Base-by-base conservation (phyloP, 1,284 basidiomycete species). In the Peniophora sp. region DNA sequence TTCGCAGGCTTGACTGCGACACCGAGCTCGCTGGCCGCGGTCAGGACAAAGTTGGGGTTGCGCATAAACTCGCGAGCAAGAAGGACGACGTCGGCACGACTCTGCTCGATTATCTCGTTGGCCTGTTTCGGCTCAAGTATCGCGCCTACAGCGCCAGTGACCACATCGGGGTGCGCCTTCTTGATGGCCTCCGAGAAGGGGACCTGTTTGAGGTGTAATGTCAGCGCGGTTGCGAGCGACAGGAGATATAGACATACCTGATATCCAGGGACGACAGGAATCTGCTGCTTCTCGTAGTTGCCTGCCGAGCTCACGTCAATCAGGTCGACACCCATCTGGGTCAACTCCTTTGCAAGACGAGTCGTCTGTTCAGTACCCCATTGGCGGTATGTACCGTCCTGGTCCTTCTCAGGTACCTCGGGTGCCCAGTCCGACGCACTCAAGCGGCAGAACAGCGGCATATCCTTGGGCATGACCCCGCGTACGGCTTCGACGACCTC, bases 341-440 rank as follows among this genome's bases (percentile, higher is more conserved):
- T 63, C 54, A 91, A 63, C 63, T 81, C 74, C 22, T 72, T 73
- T 2, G 75, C 73, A 44, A 83, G 71, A 43, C 81, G 58, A 35
- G 73, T 83, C 59, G 77, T 86, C 66, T 92, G 89, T 64, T 90
- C 83, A 48, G 89, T 72, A 12, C 88, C 89, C 85, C 88, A 91
- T 49, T 78, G 73, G 52, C 69, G 74, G 78, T 79, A 88, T 49
- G 69, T 65, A 17, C 78, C 82, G 22, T 78, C 67, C 22, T 71
- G 70, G 50, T 71, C 72, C 57, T 76, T 72, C 61, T 88, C 85
- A 2, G 81, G 78, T 0, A 80, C 78, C 52, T 84, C 81, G 8
- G 38, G 38, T n/a, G 81, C 80, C 86, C 86, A 92, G 57, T 93
- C 89, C 2, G 75, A 77, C 9, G 85, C 89, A 56, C 81, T 84